These are phyloP conservation scores for Sphaerulina populicola DNA, from an alignment of 2,329 filamentous ascomycete genomes.

Conservation along the genomic window DNA sequence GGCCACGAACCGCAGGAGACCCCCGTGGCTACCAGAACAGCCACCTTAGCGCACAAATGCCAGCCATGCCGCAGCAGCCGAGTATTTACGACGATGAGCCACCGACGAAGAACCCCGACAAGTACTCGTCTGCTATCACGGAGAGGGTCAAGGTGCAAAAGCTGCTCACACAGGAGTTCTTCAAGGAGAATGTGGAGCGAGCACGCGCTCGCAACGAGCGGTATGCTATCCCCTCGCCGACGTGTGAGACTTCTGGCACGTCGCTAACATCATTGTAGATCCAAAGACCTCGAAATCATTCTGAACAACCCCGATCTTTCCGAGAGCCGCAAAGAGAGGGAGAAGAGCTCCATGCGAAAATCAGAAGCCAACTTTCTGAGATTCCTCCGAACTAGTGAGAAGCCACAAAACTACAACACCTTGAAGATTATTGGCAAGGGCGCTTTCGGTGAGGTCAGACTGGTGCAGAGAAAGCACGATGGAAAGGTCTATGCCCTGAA, in stretches of 20 bases:
- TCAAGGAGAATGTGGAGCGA: slow-evolving; percentile 96
- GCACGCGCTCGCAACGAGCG: slow-evolving; percentile 90
- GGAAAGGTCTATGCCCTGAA: slow-evolving; percentile 98
- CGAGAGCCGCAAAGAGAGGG: slow-evolving; percentile 68
- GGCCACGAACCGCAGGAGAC: slow-evolving; percentile 77
- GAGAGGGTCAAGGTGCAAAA: slow-evolving; percentile 61
- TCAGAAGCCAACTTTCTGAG: slow-evolving; percentile 89
- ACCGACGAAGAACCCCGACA: slow-evolving; percentile 70
- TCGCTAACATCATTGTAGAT: slow-evolving; percentile 47
- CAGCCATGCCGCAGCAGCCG: slow-evolving; percentile 38
- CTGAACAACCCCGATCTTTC: slow-evolving; percentile 68
- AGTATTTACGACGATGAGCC: slow-evolving; percentile 54
- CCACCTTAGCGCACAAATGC: slow-evolving; percentile 59
- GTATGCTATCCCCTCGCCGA: slow-evolving; percentile 41
- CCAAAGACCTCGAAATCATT: slow-evolving; percentile 83
- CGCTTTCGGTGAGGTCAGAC: slow-evolving; percentile 94
- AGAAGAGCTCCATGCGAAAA: slow-evolving; percentile 74
- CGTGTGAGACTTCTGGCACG: background rate
- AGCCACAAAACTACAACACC: slow-evolving; percentile 88
- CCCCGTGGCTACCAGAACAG: slow-evolving; percentile 50
- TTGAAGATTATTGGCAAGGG: slow-evolving; percentile 99
- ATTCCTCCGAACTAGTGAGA: slow-evolving; percentile 87
- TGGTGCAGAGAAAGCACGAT: slow-evolving; percentile 92
- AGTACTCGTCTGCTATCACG: slow-evolving; percentile 78
- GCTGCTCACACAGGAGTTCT: slow-evolving; percentile 66